Evolutionary conservation across 352 stramenopile species (phyloP).

Genomic region (Globisporangium nunn): DNA sequence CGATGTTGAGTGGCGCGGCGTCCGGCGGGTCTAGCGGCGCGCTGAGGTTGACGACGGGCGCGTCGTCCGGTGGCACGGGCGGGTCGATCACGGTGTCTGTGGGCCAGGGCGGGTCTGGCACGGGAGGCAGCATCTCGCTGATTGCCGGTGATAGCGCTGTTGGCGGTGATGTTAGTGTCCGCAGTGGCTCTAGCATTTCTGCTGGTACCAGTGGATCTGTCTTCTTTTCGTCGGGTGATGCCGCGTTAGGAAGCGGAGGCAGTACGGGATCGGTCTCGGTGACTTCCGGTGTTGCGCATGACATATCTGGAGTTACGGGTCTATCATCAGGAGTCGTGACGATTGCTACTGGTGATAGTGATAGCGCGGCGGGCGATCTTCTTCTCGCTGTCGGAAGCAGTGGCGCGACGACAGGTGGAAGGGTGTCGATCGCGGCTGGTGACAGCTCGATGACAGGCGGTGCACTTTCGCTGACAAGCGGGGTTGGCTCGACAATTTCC

Average conservation of each 20-base stretch:
- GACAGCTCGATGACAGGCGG: conserved; percentile 8
- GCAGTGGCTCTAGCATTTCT: neutral
- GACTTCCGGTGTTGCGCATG: conserved; percentile 6
- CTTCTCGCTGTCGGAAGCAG: conserved; percentile 15
- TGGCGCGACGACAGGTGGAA: conserved; percentile 6
- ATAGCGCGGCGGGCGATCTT: conserved; percentile 12
- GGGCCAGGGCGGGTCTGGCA: conserved; percentile 14
- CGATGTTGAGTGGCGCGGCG: neutral
- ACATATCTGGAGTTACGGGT: conserved; percentile 5
- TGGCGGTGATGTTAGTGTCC: neutral
- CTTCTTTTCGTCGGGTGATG: conserved; percentile 1
- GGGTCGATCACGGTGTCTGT: conserved; percentile 25
- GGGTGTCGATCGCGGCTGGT: conserved; percentile 9
- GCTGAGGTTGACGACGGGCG: conserved; percentile 17
- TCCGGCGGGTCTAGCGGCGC: conserved; percentile 19
- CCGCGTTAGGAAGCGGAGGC: neutral
- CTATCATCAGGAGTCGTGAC: conserved; percentile 8
- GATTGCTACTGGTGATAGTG: conserved; percentile 6
- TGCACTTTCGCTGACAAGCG: conserved; percentile 14
- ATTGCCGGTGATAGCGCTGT: conserved; percentile 5
- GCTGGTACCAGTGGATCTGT: conserved; percentile 1
- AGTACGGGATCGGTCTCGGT: neutral
- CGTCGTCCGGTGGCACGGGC: conserved; percentile 17
- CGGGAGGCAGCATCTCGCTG: conserved; percentile 19
- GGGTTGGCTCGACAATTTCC: conserved; percentile 17